phyloP scores from a whole-genome alignment of 2,329 filamentous ascomycete species.

The Pseudocercospora fuligena region DNA sequence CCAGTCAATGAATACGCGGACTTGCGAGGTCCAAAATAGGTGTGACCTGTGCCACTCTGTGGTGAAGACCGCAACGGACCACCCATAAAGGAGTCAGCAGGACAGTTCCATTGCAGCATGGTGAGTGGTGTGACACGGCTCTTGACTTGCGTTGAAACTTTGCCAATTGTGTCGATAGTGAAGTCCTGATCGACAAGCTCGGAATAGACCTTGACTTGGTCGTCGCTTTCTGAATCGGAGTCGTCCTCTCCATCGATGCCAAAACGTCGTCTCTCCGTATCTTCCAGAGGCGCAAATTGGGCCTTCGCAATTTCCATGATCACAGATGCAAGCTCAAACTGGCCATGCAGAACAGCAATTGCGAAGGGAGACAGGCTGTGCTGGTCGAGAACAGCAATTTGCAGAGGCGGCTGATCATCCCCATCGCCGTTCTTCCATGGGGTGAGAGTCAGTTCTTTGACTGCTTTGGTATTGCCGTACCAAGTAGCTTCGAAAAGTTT shows the following conservation, averaged over 20 bases:
- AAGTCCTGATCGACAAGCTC: constrained; percentile 69
- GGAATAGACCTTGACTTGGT: constrained; percentile 40
- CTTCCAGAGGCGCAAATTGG: constrained; percentile 63
- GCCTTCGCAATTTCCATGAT: constrained; percentile 72
- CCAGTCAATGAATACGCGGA: constrained; percentile 20
- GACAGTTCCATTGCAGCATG: constrained; percentile 52
- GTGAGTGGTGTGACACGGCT: constrained; percentile 62
- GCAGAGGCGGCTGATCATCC: constrained; percentile 63
- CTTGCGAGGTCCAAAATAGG: constrained; percentile 25
- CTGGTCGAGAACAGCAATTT: constrained; percentile 64
- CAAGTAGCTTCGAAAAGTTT: constrained; percentile 76
- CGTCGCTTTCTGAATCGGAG: constrained; percentile 35
- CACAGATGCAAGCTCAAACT: constrained; percentile 65
- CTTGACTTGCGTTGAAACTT: constrained; percentile 68
- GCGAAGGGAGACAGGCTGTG: constrained; percentile 65
- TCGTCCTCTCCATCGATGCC: constrained; percentile 44
- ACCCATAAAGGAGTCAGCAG: constrained; percentile 19
- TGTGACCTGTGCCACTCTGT: constrained; percentile 20
- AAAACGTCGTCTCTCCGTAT: constrained; percentile 24
- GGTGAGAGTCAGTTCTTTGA: constrained; percentile 67
- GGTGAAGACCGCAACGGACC: constrained; percentile 23
- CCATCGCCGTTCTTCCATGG: constrained; percentile 57
- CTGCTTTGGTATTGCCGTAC: constrained; percentile 67
- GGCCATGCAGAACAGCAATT: constrained; percentile 69
- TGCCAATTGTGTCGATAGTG: constrained; percentile 75